Conservation (phyloP, 1,284 basidiomycete species). For the Cutaneotrichosporon spelunceum region DNA sequence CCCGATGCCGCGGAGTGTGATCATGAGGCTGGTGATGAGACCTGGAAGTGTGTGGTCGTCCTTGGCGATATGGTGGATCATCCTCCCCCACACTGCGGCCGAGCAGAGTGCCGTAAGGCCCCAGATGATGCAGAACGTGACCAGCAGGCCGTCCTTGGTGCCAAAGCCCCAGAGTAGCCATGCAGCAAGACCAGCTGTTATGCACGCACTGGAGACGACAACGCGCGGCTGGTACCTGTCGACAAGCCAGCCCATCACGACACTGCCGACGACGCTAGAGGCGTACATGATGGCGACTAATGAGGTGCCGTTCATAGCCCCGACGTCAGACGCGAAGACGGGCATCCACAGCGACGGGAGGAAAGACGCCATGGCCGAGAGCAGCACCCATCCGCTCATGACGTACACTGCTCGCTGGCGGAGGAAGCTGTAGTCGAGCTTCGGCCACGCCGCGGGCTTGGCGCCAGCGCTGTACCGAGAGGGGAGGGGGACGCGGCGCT, state of each 20-base stretch:
- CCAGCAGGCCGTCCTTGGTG: slow-evolving; percentile 30
- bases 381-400: slow-evolving; percentile 36
- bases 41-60: slow-evolving; percentile 43
- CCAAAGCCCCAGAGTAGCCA: slow-evolving; percentile 47
- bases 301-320: slow-evolving; percentile 38
- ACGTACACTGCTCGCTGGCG: slow-evolving; percentile 30
- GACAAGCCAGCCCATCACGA: slow-evolving; percentile 40
- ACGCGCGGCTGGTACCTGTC: slow-evolving; percentile 38
- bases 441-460: slow-evolving; percentile 4
- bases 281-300: slow-evolving; percentile 49
- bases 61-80: slow-evolving; percentile 13
- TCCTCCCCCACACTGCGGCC: slow-evolving; percentile 8
- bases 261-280: slow-evolving; percentile 42
- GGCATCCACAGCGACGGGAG: slow-evolving; percentile 48
- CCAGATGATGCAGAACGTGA: slow-evolving; percentile 35
- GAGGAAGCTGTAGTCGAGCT: slow-evolving; percentile 34
- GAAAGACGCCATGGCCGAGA: slow-evolving; percentile 47
- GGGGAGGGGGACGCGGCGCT: slow-evolving; percentile 38
- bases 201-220: slow-evolving; percentile 38
- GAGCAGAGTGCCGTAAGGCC: slow-evolving; percentile 37
- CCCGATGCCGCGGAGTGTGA: slow-evolving; percentile 43
- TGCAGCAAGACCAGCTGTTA: slow-evolving; percentile 24
- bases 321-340: slow-evolving; percentile 43
- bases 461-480: slow-evolving; percentile 11
- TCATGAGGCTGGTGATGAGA: slow-evolving; percentile 42